Percentiles rank a stretch among this genome's conserved stretches.
Evolutionary conservation across 2,329 filamentous ascomycete species (phyloP).

Genomic region (Pseudodiploospora longispora): DNA sequence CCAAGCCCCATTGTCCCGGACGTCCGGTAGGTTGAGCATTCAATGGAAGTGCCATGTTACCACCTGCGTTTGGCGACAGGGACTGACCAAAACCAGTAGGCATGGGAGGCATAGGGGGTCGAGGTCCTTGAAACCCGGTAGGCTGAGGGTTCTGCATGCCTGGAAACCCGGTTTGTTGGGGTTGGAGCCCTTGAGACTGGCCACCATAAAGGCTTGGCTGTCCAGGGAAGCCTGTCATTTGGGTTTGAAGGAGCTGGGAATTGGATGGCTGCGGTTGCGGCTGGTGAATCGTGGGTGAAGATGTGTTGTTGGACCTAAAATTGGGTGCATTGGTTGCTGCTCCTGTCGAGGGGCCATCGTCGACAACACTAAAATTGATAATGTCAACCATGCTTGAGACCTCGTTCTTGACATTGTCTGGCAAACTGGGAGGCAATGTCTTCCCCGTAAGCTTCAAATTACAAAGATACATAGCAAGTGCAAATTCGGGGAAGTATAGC

Average conservation of each 20-base stretch:
- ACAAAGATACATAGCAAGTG: conserved; percentile 96
- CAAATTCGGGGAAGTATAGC: conserved; percentile 94
- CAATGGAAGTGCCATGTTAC: conserved; percentile 58
- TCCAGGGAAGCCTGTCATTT: conserved; percentile 61
- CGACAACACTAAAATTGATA: conserved; percentile 86
- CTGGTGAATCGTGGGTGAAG: conserved; percentile 53
- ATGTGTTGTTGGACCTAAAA: conserved; percentile 48
- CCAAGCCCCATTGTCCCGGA: conserved; percentile 96
- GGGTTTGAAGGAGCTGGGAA: conserved; percentile 52
- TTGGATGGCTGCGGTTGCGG: conserved; percentile 70
- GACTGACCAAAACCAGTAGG: conserved; percentile 48
- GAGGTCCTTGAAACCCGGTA: conserved; percentile 73
- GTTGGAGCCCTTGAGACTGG: conserved; percentile 52
- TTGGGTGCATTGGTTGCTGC: conserved; percentile 58
- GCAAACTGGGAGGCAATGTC: conserved; percentile 63
- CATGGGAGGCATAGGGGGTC: conserved; percentile 84
- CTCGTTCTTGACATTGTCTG: conserved; percentile 86
- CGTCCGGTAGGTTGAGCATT: conserved; percentile 91
- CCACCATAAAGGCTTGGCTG: conserved; percentile 50
- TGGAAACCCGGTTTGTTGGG: conserved; percentile 64
- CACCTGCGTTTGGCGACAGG: conserved; percentile 38
- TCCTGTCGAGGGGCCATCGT: conserved; percentile 52
- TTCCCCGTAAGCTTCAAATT: conserved; percentile 89
- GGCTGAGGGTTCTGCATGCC: conserved; percentile 61
- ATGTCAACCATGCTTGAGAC: conserved; percentile 99